Conservation (phyloP, 257 asterid species). For the Solanum chaucha region DNA sequence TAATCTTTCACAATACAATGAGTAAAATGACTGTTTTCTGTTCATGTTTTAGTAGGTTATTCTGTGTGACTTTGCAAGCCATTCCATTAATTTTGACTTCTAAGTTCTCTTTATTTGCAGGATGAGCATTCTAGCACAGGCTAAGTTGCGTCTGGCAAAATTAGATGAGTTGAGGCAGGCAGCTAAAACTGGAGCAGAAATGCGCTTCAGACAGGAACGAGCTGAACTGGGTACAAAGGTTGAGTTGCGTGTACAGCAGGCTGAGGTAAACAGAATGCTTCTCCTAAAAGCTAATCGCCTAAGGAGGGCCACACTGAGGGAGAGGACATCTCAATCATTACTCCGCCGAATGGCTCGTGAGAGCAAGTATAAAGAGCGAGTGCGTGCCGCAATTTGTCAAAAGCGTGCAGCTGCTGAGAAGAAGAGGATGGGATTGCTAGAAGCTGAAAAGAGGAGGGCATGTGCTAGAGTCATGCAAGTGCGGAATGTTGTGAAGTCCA, state of each 20-base stretch:
- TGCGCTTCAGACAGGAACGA: constrained; percentile 64
- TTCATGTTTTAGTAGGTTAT: neutral
- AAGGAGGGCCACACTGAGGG: constrained; percentile 70
- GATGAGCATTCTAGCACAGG: constrained; percentile 66
- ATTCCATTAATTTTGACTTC: neutral
- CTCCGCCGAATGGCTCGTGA: constrained; percentile 63
- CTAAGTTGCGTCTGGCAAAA: constrained; percentile 84
- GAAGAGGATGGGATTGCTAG: constrained; percentile 68
- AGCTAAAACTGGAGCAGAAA: constrained; percentile 67
- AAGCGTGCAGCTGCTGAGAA: constrained; percentile 93
- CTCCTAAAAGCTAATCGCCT: constrained; percentile 67
- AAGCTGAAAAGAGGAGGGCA: constrained; percentile 82
- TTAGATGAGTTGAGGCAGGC: constrained; percentile 84
- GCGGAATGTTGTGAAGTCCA: constrained; percentile 56
- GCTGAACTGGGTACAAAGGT: constrained; percentile 84
- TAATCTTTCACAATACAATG: neutral
- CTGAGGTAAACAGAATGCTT: constrained; percentile 83
- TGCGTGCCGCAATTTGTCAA: constrained; percentile 70
- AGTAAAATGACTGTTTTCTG: neutral
- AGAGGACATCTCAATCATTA: constrained; percentile 81
- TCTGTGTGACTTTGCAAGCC: neutral
- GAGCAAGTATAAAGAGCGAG: constrained; percentile 84
- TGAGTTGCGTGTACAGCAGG: constrained; percentile 70
- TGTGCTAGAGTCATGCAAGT: constrained; percentile 67
- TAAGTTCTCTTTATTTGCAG: constrained; percentile 16